Evolutionary conservation across 805 yeast species (phyloP).

Genomic region (Torulaspora indica): DNA sequence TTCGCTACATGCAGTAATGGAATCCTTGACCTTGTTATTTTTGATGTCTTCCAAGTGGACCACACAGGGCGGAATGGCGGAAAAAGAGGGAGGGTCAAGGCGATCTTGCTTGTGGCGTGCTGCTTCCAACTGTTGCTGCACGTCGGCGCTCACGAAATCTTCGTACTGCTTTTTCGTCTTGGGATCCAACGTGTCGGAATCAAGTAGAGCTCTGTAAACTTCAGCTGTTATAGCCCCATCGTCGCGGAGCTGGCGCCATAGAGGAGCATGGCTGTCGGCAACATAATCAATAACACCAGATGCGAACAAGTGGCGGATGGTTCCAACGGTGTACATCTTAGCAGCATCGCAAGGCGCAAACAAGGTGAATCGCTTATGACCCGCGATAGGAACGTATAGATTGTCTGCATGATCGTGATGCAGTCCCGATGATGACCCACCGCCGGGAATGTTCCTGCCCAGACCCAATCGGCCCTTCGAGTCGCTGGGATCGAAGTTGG

Average conservation of each 20-base stretch:
- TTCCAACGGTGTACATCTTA: conserved; percentile 60
- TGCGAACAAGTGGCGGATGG: conserved; percentile 46
- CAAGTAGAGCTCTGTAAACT: conserved; percentile 43
- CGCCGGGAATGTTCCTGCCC: conserved; percentile 54
- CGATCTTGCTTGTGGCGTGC: conserved; percentile 19
- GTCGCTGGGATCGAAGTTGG: conserved; percentile 21
- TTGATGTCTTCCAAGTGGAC: conserved; percentile 54
- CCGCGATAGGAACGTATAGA: conserved; percentile 56
- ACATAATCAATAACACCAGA: conserved; percentile 66
- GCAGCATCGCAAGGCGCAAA: conserved; percentile 60
- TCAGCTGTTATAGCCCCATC: conserved; percentile 59
- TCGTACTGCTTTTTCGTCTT: conserved; percentile 26
- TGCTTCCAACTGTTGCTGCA: conserved; percentile 16
- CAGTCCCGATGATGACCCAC: conserved; percentile 64
- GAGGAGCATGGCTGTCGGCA: conserved; percentile 49
- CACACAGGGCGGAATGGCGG: conserved; percentile 56
- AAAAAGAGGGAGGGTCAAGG: conserved; percentile 65
- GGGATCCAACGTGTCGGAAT: conserved; percentile 22
- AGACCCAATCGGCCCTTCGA: conserved; percentile 37
- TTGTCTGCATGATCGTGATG: conserved; percentile 83
- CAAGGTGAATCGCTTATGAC: conserved; percentile 61
- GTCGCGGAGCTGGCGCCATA: conserved; percentile 57
- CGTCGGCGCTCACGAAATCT: conserved; percentile 31
- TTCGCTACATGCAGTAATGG: conserved; percentile 39
- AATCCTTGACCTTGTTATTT: conserved; percentile 26